These are phyloP conservation scores for Pyracantha coccinea DNA, from an alignment of 331 rosid genomes.

Conservation along the genomic window DNA sequence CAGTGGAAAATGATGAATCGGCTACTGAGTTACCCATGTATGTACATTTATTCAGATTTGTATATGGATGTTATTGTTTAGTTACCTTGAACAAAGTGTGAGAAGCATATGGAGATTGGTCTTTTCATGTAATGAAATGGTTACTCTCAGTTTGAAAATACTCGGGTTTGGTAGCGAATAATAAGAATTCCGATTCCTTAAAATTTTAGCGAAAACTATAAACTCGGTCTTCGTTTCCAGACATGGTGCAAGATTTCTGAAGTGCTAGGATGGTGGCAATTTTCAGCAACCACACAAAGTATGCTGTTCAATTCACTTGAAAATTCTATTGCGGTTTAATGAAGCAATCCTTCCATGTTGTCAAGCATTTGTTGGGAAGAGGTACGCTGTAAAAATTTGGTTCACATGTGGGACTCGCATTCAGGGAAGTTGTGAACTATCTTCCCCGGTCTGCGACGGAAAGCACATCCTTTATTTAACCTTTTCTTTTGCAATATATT, in stretches of 20 bases:
- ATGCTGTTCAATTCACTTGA: background rate
- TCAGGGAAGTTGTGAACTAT: no score
- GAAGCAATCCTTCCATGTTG: background rate
- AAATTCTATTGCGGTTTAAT: background rate
- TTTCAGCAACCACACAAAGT: background rate
- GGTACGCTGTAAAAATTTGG: background rate
- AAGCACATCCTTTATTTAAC: no score
- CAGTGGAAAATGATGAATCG: conserved; percentile 6
- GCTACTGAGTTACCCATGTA: conserved; percentile 1
- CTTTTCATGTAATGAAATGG: conserved; percentile 15
- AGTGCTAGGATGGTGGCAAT: background rate
- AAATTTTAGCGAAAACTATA: no score
- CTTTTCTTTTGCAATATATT: no score
- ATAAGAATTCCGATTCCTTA: background rate
- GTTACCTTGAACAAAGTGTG: conserved; percentile 4
- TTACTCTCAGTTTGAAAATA: conserved; percentile 1
- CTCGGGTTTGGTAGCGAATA: background rate
- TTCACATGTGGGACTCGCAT: no score
- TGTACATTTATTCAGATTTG: conserved; percentile 25
- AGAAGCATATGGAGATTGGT: conserved; percentile 9
- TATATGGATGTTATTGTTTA: conserved; percentile 24
- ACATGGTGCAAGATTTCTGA: no score
- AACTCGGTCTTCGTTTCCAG: no score
- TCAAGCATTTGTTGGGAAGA: background rate
- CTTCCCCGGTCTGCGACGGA: no score